Base-by-base conservation (phyloP, 495 filamentous ascomycete genomes). In the Neurospora discreta region DNA sequence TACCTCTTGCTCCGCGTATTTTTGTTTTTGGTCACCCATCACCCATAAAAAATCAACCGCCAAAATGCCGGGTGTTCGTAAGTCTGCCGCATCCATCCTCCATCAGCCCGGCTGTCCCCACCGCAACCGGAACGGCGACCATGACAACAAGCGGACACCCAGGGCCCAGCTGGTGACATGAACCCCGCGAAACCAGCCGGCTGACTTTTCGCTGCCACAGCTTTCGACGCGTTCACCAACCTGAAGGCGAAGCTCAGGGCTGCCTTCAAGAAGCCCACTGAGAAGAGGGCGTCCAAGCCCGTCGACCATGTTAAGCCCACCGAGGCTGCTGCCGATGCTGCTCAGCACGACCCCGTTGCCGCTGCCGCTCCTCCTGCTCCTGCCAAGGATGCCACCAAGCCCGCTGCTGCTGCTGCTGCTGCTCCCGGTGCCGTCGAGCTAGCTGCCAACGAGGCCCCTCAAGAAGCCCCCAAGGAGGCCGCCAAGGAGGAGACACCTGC, bases 241-340 rank as follows among this genome's bases (percentile, higher is more conserved):
- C 67, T 81, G 36, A 77, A 75, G 72, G 74, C 71, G 23, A 80
- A 79, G 79, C 76, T 81, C 69, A 80, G 79, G 79, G 75, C 74
- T 42, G 75, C 76, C 71, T 81, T 81, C 77, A 80, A 76, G 74
- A 78, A 72, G 73, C 76, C 73, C 69, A 38, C 9, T 60, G 75
- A 76, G 39, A 75, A 75, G 75, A 75, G 72, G 73, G 41, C 71
- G 6, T 30, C 58, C 39, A 70, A 68, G 68, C 38, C 71, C 36
- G 71, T 71, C 38, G 72, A 70, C 39, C 20, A 58, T 42, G 71
- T 71, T 69, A 69, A 76, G 72, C 36, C 72, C 5, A 71, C 70
- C 58, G 68, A 70, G 42, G 13, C 52, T 11, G 65, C 69, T 68
- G 70, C 73, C 39, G 60, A 68, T 36, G 65, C 73, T 20, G 70